Conservation (phyloP, 2,329 filamentous ascomycete species). For the Penicillium sp. region DNA sequence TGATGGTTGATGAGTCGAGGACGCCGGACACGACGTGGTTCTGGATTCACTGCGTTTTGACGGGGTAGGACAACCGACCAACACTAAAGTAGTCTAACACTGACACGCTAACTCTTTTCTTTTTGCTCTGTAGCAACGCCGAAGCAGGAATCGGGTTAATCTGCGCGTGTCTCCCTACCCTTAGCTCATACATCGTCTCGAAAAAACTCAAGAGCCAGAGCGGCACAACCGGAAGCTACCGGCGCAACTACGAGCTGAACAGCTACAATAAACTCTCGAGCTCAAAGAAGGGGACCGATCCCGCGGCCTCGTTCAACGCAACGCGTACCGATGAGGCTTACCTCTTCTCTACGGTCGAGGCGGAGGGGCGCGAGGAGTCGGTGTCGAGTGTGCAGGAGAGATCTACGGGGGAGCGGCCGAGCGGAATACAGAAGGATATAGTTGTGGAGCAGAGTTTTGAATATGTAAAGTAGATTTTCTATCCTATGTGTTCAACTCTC, state of each 20-base stretch:
- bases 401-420: neutral
- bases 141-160: slow-evolving; percentile 31
- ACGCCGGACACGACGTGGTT: slow-evolving; percentile 30
- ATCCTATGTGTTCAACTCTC: too few relatives aligned
- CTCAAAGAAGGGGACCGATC: neutral
- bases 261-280: neutral
- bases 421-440: neutral
- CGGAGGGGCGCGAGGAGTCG: neutral
- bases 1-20: slow-evolving; percentile 27
- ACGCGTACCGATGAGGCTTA: neutral
- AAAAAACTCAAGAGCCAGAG: neutral
- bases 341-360: neutral
- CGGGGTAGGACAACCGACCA: slow-evolving; percentile 26
- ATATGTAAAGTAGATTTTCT: neutral
- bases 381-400: neutral
- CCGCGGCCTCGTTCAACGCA: neutral
- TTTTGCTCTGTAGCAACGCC: slow-evolving; percentile 22
- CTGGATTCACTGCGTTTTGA: slow-evolving; percentile 32
- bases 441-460: neutral
- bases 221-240: neutral
- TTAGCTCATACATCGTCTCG: neutral
- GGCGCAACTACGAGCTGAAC: neutral
- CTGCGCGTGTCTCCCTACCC: slow-evolving; percentile 29
- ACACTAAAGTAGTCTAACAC: too few relatives aligned
- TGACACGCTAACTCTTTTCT: neutral